phyloP scores from a whole-genome alignment of 2,329 filamentous ascomycete species.

The Aspergillus latus region DNA sequence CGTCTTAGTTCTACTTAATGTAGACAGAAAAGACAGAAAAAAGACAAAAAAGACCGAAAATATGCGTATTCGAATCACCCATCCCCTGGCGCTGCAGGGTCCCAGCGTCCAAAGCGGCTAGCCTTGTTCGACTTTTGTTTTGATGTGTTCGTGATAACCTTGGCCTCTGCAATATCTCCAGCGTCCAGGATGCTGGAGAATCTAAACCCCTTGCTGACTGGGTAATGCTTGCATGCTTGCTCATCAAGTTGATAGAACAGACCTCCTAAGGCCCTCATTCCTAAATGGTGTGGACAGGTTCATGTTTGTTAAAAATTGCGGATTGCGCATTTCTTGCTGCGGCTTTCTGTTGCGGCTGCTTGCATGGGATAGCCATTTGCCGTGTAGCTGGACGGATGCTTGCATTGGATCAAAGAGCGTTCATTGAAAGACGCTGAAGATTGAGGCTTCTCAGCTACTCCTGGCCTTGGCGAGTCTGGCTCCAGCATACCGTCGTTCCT shows the following conservation, averaged over 20 bases:
- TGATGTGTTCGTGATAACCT: not conserved
- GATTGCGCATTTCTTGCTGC: no score
- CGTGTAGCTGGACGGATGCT: not conserved
- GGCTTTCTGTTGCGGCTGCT: not conserved
- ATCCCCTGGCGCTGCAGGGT: no score
- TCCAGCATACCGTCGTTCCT: not conserved
- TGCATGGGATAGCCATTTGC: not conserved
- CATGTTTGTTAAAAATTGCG: not conserved
- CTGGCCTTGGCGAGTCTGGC: not conserved
- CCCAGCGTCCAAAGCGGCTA: no score
- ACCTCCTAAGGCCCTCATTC: not conserved
- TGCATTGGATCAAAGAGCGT: not conserved
- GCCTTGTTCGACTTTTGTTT: not conserved
- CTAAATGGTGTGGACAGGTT: not conserved
- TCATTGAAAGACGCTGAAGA: not conserved
- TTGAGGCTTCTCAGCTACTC: not conserved
- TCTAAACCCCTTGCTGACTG: not conserved
- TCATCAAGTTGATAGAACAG: not conserved
- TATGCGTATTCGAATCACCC: no score
- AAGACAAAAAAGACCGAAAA: no score
- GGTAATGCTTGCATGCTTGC: not conserved
- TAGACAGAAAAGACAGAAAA: no score
- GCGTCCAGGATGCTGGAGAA: not conserved
- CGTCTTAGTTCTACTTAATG: no score
- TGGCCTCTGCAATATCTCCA: not conserved